Percentiles rank a stretch among this genome's conserved stretches.
Evolutionary conservation across 441 rosid species (phyloP).

Genomic region (Aquilaria agallochum): DNA sequence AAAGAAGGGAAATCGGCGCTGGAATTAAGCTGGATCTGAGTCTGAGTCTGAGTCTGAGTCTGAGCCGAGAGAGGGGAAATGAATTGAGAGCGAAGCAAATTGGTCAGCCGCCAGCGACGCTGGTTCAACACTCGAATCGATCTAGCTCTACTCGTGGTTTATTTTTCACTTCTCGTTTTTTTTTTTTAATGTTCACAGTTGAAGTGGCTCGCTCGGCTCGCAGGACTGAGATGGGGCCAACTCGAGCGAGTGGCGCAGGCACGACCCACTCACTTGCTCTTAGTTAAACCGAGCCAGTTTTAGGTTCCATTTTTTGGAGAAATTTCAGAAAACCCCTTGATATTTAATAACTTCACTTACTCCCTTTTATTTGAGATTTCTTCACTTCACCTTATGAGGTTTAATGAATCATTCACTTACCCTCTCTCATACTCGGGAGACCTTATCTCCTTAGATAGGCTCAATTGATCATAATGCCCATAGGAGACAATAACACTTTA

Average conservation of each 20-base stretch:
- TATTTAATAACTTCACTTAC: no score
- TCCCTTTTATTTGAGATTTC: no score
- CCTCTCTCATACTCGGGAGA: no score
- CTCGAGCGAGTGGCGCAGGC: conserved; percentile 35
- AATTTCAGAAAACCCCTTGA: no score
- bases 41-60: no score
- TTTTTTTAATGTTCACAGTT: neutral
- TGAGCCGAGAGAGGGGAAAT: conserved; percentile 47
- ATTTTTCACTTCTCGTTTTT: neutral
- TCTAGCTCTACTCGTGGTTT: neutral
- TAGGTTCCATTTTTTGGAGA: neutral
- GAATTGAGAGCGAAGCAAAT: conserved; percentile 18
- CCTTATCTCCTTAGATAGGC: no score
- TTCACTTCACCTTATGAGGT: no score
- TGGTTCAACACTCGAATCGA: conserved; percentile 10
- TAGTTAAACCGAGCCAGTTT: conserved; percentile 13
- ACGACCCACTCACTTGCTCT: conserved; percentile 11
- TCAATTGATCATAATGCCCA: no score
- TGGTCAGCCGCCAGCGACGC: conserved; percentile 7
- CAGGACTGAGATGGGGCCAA: conserved; percentile 18
- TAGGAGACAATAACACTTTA: no score
- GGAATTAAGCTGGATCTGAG: conserved; percentile 55
- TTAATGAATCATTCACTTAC: no score
- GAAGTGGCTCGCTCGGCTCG: conserved; percentile 26
- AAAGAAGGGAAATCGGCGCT: conserved; percentile 32